Percentiles rank a stretch among this genome's conserved stretches.
phyloP scores from a whole-genome alignment of 2,329 filamentous ascomycete genomes.

The Fusarium sp. region DNA sequence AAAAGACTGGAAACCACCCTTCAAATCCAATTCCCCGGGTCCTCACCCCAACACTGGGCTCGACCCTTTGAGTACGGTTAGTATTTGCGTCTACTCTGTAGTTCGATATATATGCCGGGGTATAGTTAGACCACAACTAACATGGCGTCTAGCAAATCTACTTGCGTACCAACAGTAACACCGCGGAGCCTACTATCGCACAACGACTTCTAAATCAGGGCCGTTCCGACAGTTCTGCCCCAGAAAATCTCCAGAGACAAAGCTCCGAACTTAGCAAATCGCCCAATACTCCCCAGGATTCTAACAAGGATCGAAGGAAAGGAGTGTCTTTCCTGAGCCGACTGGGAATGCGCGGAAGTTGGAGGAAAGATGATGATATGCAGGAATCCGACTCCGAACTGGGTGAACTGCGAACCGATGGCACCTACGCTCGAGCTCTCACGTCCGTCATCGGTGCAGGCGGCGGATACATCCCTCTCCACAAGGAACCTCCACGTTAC shows the following conservation, averaged over 20 bases:
- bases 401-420: conserved; percentile 76
- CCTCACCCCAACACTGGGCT: conserved; percentile 46
- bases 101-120: background rate
- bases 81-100: conserved; percentile 24
- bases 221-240: conserved; percentile 63
- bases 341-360: conserved; percentile 75
- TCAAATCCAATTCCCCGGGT: conserved; percentile 42
- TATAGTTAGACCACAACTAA: conserved; percentile 7
- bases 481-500: conserved; percentile 90
- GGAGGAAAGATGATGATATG: conserved; percentile 74
- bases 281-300: conserved; percentile 55
- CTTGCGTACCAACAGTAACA: conserved; percentile 51
- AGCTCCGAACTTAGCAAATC: conserved; percentile 57
- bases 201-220: conserved; percentile 64
- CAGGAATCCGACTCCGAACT: conserved; percentile 77
- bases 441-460: conserved; percentile 76
- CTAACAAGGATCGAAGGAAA: conserved; percentile 77
- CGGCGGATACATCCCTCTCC: conserved; percentile 81
- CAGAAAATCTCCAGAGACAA: conserved; percentile 54
- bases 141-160: conserved; percentile 52
- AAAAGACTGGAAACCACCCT: conserved; percentile 47
- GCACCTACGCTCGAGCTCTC: conserved; percentile 85
- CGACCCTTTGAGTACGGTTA: conserved; percentile 53
- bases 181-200: conserved; percentile 59
- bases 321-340: conserved; percentile 90